These are phyloP conservation scores for Geranium brycei DNA, from an alignment of 345 rosid genomes.

Conservation along the genomic window DNA sequence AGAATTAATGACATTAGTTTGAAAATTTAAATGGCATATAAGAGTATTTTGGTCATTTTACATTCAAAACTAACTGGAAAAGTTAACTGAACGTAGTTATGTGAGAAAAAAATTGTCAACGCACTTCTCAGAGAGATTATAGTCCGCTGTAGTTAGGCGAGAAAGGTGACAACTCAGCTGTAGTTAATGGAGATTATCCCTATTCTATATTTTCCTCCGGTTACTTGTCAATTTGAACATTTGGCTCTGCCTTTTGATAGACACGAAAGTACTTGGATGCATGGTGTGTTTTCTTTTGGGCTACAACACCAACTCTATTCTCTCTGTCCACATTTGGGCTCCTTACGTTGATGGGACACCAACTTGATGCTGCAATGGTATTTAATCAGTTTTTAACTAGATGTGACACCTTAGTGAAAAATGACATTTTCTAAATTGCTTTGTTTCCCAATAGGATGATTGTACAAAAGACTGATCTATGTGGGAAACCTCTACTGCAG, in stretches of 20 bases:
- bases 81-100: no score
- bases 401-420: background rate
- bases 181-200: no score
- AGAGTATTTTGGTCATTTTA: no score
- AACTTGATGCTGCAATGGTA: slow-evolving; percentile 93
- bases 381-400: background rate
- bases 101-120: no score
- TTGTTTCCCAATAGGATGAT: background rate
- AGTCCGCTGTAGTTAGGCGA: no score
- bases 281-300: slow-evolving; percentile 99
- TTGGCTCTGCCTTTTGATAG: slow-evolving; percentile 24
- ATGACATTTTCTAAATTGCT: background rate
- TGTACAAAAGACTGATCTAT: slow-evolving; percentile 8
- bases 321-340: slow-evolving; percentile 82
- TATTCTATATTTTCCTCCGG: background rate
- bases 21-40: no score
- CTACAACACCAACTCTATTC: slow-evolving; percentile 87
- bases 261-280: slow-evolving; percentile 92
- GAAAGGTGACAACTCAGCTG: no score
- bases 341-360: slow-evolving; percentile 73
- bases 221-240: background rate
- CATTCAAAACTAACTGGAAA: no score
- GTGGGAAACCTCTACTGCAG: slow-evolving; percentile 26
- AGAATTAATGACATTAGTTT: no score
- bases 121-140: no score